Percentiles rank a stretch among this genome's conserved stretches.
Conservation (phyloP, 208 protist genomes). For the Trypanosoma boissoni region DNA sequence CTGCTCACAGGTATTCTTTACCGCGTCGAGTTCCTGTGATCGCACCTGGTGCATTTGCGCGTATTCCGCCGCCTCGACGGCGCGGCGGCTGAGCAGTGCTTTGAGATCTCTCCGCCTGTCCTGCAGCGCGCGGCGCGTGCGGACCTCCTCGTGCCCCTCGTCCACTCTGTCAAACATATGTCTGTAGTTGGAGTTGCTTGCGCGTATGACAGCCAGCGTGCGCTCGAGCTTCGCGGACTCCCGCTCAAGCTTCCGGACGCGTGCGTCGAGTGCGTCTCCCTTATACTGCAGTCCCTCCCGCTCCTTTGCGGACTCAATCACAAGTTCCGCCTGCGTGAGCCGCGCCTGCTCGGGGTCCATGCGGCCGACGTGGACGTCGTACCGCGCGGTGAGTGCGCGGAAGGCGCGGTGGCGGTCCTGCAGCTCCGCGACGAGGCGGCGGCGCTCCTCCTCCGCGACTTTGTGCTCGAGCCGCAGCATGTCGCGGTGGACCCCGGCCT, state of each 20-base stretch:
- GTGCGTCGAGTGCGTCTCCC: constrained; percentile 71
- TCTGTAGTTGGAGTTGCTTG: constrained; percentile 77
- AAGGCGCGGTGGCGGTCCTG: constrained; percentile 61
- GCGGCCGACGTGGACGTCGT: constrained; percentile 66
- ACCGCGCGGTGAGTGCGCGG: constrained; percentile 62
- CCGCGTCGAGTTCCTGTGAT: constrained; percentile 43
- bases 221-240: constrained; percentile 83
- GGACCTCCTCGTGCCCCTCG: constrained; percentile 51
- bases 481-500: constrained; percentile 86
- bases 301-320: constrained; percentile 82
- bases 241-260: constrained; percentile 73
- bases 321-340: constrained; percentile 76
- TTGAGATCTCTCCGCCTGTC: constrained; percentile 66
- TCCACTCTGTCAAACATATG: constrained; percentile 66
- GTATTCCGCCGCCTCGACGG: constrained; percentile 70
- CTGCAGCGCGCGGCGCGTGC: constrained; percentile 55
- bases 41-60: constrained; percentile 37
- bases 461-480: constrained; percentile 75
- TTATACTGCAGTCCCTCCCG: constrained; percentile 76
- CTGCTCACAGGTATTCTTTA: constrained; percentile 34
- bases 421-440: constrained; percentile 61
- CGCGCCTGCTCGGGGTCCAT: constrained; percentile 69
- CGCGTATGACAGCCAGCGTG: constrained; percentile 67
- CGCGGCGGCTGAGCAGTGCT: constrained; percentile 50
- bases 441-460: constrained; percentile 80